These are phyloP conservation scores for Globisporangium okanoganense DNA, from an alignment of 352 stramenopile species.

Conservation along the genomic window DNA sequence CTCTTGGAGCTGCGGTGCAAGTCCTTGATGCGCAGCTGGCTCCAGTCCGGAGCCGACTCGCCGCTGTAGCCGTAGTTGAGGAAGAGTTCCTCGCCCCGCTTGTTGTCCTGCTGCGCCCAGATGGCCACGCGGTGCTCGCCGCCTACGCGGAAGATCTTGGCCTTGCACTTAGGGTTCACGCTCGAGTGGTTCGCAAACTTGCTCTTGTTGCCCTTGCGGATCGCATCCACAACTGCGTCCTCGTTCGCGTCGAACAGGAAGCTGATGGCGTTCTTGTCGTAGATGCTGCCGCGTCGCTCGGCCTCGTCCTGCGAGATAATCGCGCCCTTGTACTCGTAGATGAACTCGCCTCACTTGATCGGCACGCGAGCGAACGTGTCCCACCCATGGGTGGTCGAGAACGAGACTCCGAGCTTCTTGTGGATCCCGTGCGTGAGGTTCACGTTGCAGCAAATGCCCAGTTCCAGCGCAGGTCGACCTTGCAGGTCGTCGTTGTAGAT, in stretches of 20 bases:
- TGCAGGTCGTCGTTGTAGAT: slow-evolving; percentile 32
- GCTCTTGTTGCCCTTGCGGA: slow-evolving; percentile 92
- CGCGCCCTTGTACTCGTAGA: slow-evolving; percentile 65
- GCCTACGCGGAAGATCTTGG: slow-evolving; percentile 76
- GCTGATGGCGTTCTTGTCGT: slow-evolving; percentile 81
- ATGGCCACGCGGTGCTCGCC: slow-evolving; percentile 90
- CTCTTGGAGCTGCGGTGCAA: slow-evolving; percentile 2
- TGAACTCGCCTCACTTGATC: slow-evolving; percentile 63
- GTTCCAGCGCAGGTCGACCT: slow-evolving; percentile 24
- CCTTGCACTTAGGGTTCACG: slow-evolving; percentile 70
- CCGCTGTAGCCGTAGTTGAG: slow-evolving; percentile 71
- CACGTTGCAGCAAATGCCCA: slow-evolving; percentile 68
- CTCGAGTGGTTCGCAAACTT: slow-evolving; percentile 85
- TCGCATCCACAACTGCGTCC: slow-evolving; percentile 88
- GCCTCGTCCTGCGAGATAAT: slow-evolving; percentile 70
- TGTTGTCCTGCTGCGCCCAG: slow-evolving; percentile 88
- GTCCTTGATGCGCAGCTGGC: slow-evolving; percentile 42
- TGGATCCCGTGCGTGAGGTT: slow-evolving; percentile 53
- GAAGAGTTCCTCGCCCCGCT: slow-evolving; percentile 66
- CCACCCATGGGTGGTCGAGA: slow-evolving; percentile 62
- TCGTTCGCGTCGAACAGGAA: slow-evolving; percentile 92
- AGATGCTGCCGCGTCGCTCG: slow-evolving; percentile 73
- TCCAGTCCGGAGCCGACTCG: slow-evolving; percentile 60
- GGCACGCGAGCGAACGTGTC: slow-evolving; percentile 52
- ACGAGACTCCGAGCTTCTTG: slow-evolving; percentile 58